Conservation (phyloP, 176 grass and related monocot species). For the Phragmites australis region DNA sequence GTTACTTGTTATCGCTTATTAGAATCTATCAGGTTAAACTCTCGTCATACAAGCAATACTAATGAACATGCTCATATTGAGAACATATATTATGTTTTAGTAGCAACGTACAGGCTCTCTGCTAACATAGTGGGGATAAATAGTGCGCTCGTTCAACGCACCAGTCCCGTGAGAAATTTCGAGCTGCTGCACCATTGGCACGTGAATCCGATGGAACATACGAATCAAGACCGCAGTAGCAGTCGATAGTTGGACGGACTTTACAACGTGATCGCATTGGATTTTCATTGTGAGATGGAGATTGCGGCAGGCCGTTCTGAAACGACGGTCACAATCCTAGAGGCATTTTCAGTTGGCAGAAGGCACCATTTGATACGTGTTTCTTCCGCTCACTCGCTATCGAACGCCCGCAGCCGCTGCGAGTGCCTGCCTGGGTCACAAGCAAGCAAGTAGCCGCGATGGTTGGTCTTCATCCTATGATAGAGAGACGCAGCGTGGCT, state of each 20-base stretch:
- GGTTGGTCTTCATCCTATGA: constrained; percentile 12
- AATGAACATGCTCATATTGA: too few species aligned
- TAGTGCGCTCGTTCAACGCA: neutral
- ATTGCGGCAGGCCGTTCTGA: neutral
- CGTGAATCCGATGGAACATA: neutral
- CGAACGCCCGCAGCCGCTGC: constrained; percentile 6
- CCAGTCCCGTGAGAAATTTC: neutral
- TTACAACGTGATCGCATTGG: neutral
- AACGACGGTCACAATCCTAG: neutral
- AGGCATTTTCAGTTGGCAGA: neutral
- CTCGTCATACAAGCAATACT: too few species aligned
- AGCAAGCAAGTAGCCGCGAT: neutral
- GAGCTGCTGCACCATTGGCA: neutral
- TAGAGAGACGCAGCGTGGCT: neutral
- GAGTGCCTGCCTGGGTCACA: neutral
- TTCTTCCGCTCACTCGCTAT: neutral
- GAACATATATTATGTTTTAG: too few species aligned
- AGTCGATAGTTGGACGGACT: neutral
- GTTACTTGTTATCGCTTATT: too few species aligned
- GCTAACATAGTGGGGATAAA: too few species aligned
- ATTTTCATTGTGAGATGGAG: neutral
- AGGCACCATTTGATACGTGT: neutral
- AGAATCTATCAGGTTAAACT: too few species aligned
- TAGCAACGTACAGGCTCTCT: too few species aligned
- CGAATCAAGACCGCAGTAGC: neutral